phyloP scores from a whole-genome alignment of 1,139 yeast genomes.

The Suhomyces anneliseae region DNA sequence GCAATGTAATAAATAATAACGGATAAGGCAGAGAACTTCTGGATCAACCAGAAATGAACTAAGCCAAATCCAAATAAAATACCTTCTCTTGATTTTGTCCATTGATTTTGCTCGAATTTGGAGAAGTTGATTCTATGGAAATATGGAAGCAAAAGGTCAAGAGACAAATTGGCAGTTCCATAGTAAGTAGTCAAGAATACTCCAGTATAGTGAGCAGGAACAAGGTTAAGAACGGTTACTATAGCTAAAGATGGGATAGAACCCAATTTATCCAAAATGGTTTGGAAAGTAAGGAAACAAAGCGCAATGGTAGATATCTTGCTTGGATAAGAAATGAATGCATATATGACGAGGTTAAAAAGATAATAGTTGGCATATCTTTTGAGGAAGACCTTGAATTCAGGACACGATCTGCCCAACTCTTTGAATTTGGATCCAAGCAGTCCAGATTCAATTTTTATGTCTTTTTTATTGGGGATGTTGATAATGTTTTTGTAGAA shows the following conservation, averaged over 20 bases:
- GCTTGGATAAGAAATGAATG: conserved; percentile 24
- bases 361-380: conserved; percentile 12
- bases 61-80: conserved; percentile 59
- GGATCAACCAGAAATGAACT: conserved; percentile 45
- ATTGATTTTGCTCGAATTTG: conserved; percentile 44
- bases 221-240: conserved; percentile 26
- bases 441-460: neutral
- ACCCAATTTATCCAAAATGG: conserved; percentile 48
- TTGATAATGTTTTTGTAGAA: conserved; percentile 18
- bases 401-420: conserved; percentile 15
- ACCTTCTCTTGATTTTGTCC: conserved; percentile 60
- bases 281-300: conserved; percentile 44
- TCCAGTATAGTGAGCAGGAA: conserved; percentile 36
- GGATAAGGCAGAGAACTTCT: conserved; percentile 45
- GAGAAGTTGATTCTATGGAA: conserved; percentile 50
- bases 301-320: conserved; percentile 41
- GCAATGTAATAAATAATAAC: conserved; percentile 56
- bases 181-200: conserved; percentile 43
- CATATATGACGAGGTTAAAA: conserved; percentile 14
- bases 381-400: conserved; percentile 14
- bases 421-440: conserved; percentile 2
- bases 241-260: conserved; percentile 44
- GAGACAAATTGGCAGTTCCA: conserved; percentile 46
- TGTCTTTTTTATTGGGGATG: conserved; percentile 3
- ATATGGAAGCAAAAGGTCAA: conserved; percentile 53